Percentiles rank a stretch among this genome's conserved stretches.
These are phyloP conservation scores for Suillus lakei DNA, from an alignment of 768 basidiomycete species.

Conservation along the genomic window DNA sequence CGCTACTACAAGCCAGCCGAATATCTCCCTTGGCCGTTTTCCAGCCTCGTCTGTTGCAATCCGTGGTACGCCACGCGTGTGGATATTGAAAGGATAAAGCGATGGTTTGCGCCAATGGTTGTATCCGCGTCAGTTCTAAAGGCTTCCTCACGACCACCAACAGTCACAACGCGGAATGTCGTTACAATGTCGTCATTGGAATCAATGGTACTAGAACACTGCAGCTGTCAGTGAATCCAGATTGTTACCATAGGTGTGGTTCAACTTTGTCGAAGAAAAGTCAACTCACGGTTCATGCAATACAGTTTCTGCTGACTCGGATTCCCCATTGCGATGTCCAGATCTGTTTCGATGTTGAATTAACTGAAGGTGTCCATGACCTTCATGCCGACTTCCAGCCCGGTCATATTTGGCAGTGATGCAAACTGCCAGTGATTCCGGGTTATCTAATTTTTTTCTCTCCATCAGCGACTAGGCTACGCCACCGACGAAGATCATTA, in stretches of 20 bases:
- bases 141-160: neutral
- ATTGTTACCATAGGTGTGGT: neutral
- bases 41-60: neutral
- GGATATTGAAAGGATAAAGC: neutral
- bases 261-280: neutral
- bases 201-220: neutral
- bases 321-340: slow-evolving; percentile 43
- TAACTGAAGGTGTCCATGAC: slow-evolving; percentile 40
- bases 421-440: neutral
- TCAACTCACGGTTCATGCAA: neutral
- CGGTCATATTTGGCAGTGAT: slow-evolving; percentile 21
- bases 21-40: neutral
- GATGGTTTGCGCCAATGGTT: neutral
- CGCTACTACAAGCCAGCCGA: neutral
- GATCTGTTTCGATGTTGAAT: slow-evolving; percentile 44
- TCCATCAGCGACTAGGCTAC: neutral
- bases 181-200: neutral
- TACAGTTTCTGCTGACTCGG: neutral
- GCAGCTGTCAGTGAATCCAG: neutral
- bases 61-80: neutral
- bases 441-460: neutral
- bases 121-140: neutral
- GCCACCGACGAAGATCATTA: neutral
- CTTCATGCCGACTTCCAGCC: slow-evolving; percentile 39
- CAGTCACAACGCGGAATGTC: neutral